Evolutionary conservation across 2,329 filamentous ascomycete genomes (phyloP), one percentile per base, ranked within the genome.

Genomic region (Graphilbum ipis-grandicollis): DNA sequence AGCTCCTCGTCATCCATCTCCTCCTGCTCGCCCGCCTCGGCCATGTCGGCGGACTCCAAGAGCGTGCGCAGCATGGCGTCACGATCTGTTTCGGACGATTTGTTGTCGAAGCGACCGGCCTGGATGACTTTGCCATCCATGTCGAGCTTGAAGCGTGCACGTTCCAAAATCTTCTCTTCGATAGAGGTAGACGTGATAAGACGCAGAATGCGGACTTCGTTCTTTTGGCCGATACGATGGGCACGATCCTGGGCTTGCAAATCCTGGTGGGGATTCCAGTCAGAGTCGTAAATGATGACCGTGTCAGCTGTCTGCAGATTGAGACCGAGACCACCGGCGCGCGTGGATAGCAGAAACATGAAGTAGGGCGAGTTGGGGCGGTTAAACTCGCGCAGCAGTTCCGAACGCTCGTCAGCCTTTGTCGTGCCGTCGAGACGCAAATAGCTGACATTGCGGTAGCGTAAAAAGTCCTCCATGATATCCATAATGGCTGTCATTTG

Each of bases 401-500:
- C 85, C 2, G 86, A 94, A 46, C 90, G 83, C 58, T 98, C 90
- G 51, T 98, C 90, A 1, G 90, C 86, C 56, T 98, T 98, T 33
- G 90, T 98, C 1, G 85, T 90, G 63, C 90, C 90, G 51, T 98
- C 90, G 41, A 98, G 67, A 54, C 90, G 85, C 46, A 98, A 68
- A 54, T 93, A 98, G 50, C 80, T 69, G 47, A 93, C 67, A 33
- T 78, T 79, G 45, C 83, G 73, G 51, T 84, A 79, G 4, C 88
- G 79, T 43, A 98, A 60, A 55, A 93, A 98, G 55, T 98, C 90
- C 50, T 98, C 90, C 90, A 98, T 96, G 51, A 98, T 98, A 59
- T 98, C 93, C 90, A 98, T 98, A 54, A 98, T 98, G 43, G 93
- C 86, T 4, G 90, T 98, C 90, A 98, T 98, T 56, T 98, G 90